Evolutionary conservation across 345 rosid species (phyloP).

Genomic region (Citrus maxima): DNA sequence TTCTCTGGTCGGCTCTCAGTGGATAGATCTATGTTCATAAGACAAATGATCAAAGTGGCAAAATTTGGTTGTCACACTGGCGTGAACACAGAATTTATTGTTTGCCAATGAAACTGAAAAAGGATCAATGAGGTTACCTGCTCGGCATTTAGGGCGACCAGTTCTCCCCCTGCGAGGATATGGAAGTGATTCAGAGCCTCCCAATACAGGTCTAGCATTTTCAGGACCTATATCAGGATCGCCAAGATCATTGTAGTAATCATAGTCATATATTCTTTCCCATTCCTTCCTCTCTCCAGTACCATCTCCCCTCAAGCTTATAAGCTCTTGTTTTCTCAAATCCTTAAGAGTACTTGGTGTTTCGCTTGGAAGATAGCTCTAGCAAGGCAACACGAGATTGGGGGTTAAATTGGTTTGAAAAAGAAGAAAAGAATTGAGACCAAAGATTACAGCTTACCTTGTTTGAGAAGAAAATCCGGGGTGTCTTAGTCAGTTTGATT

Average conservation of each 20-base stretch:
- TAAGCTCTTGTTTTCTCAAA: constrained; percentile 47
- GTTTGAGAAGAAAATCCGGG: constrained; percentile 52
- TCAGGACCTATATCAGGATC: constrained; percentile 36
- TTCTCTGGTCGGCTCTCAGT: constrained; percentile 29
- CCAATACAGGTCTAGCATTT: constrained; percentile 41
- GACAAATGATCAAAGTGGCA: background rate
- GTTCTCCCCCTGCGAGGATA: constrained; percentile 61
- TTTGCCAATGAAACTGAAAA: background rate
- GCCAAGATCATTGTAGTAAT: constrained; percentile 51
- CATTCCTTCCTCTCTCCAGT: constrained; percentile 45
- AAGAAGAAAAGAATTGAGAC: background rate
- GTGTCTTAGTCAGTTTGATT: constrained; percentile 24
- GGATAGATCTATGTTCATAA: constrained; percentile 20
- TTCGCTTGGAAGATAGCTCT: constrained; percentile 50
- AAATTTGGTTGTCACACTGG: background rate
- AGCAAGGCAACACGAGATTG: background rate
- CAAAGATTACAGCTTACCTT: constrained; percentile 24
- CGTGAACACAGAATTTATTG: background rate
- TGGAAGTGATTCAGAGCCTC: constrained; percentile 41
- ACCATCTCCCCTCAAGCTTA: constrained; percentile 40
- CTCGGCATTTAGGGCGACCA: constrained; percentile 24
- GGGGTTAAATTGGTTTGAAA: background rate
- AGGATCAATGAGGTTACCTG: constrained; percentile 20
- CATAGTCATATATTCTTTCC: constrained; percentile 59
- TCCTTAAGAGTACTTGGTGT: constrained; percentile 41